Evolutionary conservation across 73 alveolate species (phyloP).

Genomic region (Paramecium octaurelia): DNA sequence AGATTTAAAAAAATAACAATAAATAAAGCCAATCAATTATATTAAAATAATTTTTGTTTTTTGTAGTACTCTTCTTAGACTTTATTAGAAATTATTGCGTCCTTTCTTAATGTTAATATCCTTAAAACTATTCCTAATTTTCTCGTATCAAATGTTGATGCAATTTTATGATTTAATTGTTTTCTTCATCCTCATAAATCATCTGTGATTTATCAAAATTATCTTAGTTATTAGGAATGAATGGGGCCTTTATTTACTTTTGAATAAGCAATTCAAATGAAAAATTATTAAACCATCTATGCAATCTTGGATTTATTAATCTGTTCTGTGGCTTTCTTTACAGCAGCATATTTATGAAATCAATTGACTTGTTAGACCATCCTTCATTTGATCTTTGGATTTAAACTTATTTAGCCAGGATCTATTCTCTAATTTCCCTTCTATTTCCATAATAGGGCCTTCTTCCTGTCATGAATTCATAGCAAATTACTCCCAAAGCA

Average conservation of each 20-base stretch:
- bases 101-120: background rate
- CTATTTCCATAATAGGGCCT: conserved; percentile 80
- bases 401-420: conserved; percentile 73
- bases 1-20: background rate
- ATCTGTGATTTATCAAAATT: conserved; percentile 63
- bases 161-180: background rate
- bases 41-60: background rate
- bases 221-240: conserved; percentile 65
- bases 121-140: background rate
- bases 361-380: conserved; percentile 83
- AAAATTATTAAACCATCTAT: conserved; percentile 70
- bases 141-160: background rate
- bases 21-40: background rate
- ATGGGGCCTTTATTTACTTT: conserved; percentile 61
- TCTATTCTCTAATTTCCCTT: conserved; percentile 87
- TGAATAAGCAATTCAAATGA: conserved; percentile 70
- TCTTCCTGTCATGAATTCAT: conserved; percentile 85
- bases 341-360: conserved; percentile 73
- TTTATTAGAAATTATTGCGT: background rate
- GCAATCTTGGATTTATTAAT: conserved; percentile 39
- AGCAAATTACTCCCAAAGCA: conserved; percentile 79
- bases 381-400: conserved; percentile 69
- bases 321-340: conserved; percentile 31
- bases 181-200: background rate
- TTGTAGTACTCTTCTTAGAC: background rate